Base-by-base conservation (phyloP, 768 basidiomycete genomes). In the Suillus tomentosus region DNA sequence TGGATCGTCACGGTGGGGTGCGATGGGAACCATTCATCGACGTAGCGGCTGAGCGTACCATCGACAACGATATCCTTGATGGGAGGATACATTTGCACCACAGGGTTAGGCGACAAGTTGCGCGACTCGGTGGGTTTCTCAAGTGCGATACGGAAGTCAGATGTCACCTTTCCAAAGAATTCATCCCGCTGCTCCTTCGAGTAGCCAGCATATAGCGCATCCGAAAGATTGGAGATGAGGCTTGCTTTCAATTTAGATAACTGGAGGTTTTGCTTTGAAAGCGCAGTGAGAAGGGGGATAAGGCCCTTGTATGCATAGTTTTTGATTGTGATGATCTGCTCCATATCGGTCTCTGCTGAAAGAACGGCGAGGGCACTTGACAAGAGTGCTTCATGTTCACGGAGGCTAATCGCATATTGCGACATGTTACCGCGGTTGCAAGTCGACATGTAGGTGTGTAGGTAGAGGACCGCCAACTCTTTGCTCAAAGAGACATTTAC, bases 321-420 rank as follows among this genome's bases (percentile, higher is more conserved):
- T 8, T 72, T 69, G 8, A 77, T 54, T 13, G 64, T 60, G 65
- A 43, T 50, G 19, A 36, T 51, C 11, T 64, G 65, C 11, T 60
- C 54, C 48, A 34, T 3, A 17, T 72, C 53, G 4, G 66, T 27
- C 2, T 68, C 62, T 9, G 70, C 74, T 10, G 75, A 67, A 8
- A 72, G 63, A n/a, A 68, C 63, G 6, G 76, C 75, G 14, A 72
- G 68, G 8, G 82, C 80, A 36, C 78, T 79, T 1, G 82, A 67
- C 19, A 90, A 67, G 8, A 80, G 70, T 2, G 64, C 59, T 48
- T 81, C 81, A 78, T 85, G 84, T 45, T 87, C 85, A 8, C 73
- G 66, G 0, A 67, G 3, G 1, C 69, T 65, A 51, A 87, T 77
- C 5, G 76, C 73, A 36, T 50, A 65, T 48, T 58, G 56, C 0